Conservation (phyloP, 2,329 filamentous ascomycete species). For the Aspergillus texensis region DNA sequence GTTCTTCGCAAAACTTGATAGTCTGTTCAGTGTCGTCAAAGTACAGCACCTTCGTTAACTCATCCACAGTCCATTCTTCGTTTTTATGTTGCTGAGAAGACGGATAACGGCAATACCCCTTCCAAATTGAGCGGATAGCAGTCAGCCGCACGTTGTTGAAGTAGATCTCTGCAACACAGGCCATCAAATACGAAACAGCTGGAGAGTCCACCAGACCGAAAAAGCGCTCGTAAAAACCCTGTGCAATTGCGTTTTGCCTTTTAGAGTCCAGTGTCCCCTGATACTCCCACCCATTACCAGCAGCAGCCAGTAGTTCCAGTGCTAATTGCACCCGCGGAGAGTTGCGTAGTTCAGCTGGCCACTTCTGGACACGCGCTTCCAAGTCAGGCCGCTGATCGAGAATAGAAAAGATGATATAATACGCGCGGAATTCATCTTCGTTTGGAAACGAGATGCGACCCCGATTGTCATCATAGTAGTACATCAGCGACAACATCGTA, state of each 20-base stretch:
- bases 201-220: conserved; percentile 60
- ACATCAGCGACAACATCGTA: conserved; percentile 62
- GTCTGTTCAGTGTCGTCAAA: conserved; percentile 61
- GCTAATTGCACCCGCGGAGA: conserved; percentile 59
- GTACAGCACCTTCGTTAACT: conserved; percentile 55
- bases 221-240: conserved; percentile 61
- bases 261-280: conserved; percentile 55
- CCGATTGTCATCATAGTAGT: conserved; percentile 61
- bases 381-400: conserved; percentile 56
- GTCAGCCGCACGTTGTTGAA: conserved; percentile 62
- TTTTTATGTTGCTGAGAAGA: conserved; percentile 52
- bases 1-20: conserved; percentile 55
- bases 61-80: conserved; percentile 59
- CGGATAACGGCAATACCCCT: conserved; percentile 52
- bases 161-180: conserved; percentile 65
- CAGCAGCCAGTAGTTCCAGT: conserved; percentile 59
- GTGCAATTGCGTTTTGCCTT: conserved; percentile 56
- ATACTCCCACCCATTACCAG: conserved; percentile 55
- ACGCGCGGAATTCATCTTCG: conserved; percentile 66
- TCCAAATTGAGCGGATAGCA: conserved; percentile 58
- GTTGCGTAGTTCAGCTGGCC: conserved; percentile 53
- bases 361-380: conserved; percentile 61
- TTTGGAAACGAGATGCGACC: conserved; percentile 55
- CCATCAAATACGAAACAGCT: conserved; percentile 63
- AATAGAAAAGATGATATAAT: conserved; percentile 61